These are phyloP conservation scores for Starmera stellimalicola DNA, from an alignment of 1,139 yeast species.

Conservation along the genomic window DNA sequence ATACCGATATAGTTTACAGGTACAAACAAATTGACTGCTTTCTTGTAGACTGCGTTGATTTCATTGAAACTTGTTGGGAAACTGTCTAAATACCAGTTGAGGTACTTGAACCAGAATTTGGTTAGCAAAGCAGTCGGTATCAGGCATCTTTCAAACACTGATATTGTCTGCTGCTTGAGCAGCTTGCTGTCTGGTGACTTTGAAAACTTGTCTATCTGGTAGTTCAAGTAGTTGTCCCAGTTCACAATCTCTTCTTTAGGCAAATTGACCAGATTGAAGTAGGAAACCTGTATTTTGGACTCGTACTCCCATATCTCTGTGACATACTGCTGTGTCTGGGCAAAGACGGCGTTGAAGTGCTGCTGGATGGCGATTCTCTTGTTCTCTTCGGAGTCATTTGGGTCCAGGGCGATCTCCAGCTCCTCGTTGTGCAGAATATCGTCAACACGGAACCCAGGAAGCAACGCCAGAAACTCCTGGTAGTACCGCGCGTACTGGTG, in stretches of 20 bases:
- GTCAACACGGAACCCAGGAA: conserved; percentile 19
- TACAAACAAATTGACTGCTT: conserved; percentile 35
- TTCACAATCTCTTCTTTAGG: conserved; percentile 27
- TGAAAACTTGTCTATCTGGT: conserved; percentile 23
- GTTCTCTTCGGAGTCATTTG: conserved; percentile 16
- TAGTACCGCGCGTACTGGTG: conserved; percentile 65
- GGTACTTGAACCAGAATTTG: conserved; percentile 49
- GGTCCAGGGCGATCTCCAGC: conserved; percentile 10
- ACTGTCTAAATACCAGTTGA: conserved; percentile 28
- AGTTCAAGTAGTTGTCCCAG: conserved; percentile 48
- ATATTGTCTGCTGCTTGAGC: conserved; percentile 18
- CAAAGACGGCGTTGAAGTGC: conserved; percentile 33
- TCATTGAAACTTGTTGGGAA: conserved; percentile 18
- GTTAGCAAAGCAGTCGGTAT: conserved; percentile 46
- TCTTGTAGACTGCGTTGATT: conserved; percentile 28
- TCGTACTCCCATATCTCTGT: conserved; percentile 56
- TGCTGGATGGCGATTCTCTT: conserved; percentile 32
- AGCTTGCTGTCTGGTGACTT: conserved; percentile 4
- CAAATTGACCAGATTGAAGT: conserved; percentile 32
- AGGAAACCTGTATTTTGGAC: conserved; percentile 34
- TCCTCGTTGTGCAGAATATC: conserved; percentile 24
- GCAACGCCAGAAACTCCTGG: conserved; percentile 37
- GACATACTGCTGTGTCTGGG: conserved; percentile 39
- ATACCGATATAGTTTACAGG: conserved; percentile 32
- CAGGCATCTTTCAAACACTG: conserved; percentile 52